A percentile compares a stretch with the other conserved stretches of the same genome.
These are phyloP conservation scores for Fonsecaea pedrosoi DNA, from an alignment of 2,329 filamentous ascomycete species.

Conservation along the genomic window DNA sequence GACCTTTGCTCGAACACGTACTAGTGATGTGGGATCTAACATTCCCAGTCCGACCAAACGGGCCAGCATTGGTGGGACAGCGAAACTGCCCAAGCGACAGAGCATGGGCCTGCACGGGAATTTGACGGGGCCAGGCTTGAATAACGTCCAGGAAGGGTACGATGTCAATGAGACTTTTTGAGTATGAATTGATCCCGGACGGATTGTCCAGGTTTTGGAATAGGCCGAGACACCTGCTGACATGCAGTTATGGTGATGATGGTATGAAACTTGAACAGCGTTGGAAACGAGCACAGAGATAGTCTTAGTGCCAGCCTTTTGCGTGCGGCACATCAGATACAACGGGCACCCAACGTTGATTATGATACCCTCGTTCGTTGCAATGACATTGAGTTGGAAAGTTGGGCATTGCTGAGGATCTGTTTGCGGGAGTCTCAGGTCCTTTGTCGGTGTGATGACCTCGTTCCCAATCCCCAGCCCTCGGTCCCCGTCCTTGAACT, in stretches of 20 bases:
- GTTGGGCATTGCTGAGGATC: neutral
- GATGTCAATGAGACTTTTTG: slow-evolving; percentile 40
- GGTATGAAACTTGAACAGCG: neutral
- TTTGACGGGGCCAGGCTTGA: slow-evolving; percentile 18
- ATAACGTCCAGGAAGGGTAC: slow-evolving; percentile 36
- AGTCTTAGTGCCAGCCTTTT: neutral
- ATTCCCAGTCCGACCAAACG: slow-evolving; percentile 39
- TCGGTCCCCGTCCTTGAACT: neutral
- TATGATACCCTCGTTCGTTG: slow-evolving; percentile 6
- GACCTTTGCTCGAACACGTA: slow-evolving; percentile 48
- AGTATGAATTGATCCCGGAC: slow-evolving; percentile 9
- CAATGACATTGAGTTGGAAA: slow-evolving; percentile 1
- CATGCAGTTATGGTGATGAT: neutral
- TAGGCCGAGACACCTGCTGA: neutral
- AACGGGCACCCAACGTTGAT: neutral
- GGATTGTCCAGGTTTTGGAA: neutral
- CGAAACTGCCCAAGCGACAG: slow-evolving; percentile 29
- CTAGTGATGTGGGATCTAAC: slow-evolving; percentile 49
- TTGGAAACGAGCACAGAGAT: neutral
- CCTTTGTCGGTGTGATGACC: neutral
- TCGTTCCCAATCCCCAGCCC: neutral
- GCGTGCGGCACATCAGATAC: neutral
- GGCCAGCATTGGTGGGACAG: slow-evolving; percentile 31
- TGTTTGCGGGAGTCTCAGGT: too few species aligned
- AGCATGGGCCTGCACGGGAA: slow-evolving; percentile 25